phyloP scores from a whole-genome alignment of 192 early-diverging fungal species.

The Mortierella hygrophila region DNA sequence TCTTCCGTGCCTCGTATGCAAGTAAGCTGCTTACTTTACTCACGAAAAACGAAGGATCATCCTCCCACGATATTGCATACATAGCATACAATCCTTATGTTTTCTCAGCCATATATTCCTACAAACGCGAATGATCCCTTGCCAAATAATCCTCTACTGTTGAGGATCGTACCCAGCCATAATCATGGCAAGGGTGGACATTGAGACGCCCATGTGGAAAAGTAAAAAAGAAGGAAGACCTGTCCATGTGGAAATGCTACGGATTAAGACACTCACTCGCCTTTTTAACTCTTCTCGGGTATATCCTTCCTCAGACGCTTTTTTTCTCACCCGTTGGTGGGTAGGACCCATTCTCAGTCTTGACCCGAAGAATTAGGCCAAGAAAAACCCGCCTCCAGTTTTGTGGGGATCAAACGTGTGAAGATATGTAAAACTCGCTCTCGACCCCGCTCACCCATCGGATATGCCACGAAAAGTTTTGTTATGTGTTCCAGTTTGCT shows the following conservation, averaged over 20 bases:
- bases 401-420: constrained; percentile 6
- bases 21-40: neutral
- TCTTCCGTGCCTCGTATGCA: neutral
- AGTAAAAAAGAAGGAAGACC: neutral
- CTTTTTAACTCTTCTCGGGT: no score
- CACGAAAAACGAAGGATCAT: neutral
- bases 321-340: neutral
- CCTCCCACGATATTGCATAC: neutral
- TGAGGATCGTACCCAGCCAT: no score
- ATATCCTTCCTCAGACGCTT: neutral
- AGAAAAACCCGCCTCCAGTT: neutral
- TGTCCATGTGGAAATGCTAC: neutral
- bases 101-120: no score
- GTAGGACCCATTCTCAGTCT: neutral
- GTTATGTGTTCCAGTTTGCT: neutral
- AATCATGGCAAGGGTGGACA: no score
- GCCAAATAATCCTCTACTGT: no score
- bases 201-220: no score
- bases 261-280: neutral
- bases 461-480: neutral
- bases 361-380: neutral
- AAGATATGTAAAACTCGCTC: neutral
- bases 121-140: no score
- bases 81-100: no score
- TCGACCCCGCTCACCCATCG: neutral